phyloP scores from a whole-genome alignment of 140 eudicot genomes.

The Bidens hawaiensis region DNA sequence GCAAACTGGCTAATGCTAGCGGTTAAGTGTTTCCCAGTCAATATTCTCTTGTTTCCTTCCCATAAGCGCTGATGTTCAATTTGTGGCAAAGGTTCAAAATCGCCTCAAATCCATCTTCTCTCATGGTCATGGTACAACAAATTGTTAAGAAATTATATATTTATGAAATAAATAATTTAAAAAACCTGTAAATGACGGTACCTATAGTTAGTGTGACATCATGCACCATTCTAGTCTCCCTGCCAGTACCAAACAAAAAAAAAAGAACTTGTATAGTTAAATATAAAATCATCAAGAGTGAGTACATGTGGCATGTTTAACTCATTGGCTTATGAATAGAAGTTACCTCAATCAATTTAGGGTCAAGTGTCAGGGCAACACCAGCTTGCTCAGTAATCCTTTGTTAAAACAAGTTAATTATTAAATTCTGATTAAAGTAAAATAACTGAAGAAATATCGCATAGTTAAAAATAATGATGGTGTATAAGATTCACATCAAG shows the following conservation, averaged over 20 bases:
- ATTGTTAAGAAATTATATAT: neutral
- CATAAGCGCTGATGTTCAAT: conserved; percentile 92
- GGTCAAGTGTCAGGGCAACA: conserved; percentile 94
- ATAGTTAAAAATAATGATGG: neutral
- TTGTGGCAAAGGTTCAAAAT: conserved; percentile 83
- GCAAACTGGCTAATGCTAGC: conserved; percentile 84
- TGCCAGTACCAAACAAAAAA: conserved; percentile 19
- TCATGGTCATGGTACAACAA: conserved; percentile 76
- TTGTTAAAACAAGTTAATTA: too few relatives aligned
- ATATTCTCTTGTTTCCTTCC: conserved; percentile 97
- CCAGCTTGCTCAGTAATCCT: conserved; percentile 99
- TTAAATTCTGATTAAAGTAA: too few relatives aligned
- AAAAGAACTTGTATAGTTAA: neutral
- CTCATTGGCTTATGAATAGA: neutral
- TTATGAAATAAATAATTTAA: neutral
- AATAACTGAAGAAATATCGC: neutral
- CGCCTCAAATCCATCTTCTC: conserved; percentile 98
- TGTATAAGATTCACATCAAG: conserved; percentile 62
- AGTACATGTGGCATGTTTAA: neutral
- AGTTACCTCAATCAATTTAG: conserved; percentile 88
- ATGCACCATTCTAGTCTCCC: conserved; percentile 99
- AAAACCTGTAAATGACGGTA: conserved; percentile 6
- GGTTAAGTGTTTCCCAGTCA: conserved; percentile 98
- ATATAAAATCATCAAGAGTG: neutral
- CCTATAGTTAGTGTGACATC: conserved; percentile 97